Evolutionary conservation across 345 rosid species (phyloP).

Genomic region (Gossypium anomalum): DNA sequence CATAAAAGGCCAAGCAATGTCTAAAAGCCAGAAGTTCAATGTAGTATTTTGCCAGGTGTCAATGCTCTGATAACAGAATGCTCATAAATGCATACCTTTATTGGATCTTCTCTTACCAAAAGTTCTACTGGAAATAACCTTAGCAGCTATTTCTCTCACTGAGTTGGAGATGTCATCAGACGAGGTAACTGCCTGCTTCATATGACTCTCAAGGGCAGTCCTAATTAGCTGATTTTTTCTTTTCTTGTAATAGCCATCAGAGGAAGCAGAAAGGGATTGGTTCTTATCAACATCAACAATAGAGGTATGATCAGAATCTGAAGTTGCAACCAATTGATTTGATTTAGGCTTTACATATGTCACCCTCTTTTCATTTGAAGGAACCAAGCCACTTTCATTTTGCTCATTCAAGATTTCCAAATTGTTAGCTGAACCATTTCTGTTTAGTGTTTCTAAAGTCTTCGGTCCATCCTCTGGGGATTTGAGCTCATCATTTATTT

Average conservation of each 20-base stretch:
- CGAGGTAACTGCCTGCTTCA: constrained; percentile 24
- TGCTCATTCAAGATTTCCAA: constrained; percentile 36
- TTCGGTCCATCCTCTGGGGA: constrained; percentile 35
- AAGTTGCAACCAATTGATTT: constrained; percentile 81
- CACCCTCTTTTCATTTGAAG: constrained; percentile 42
- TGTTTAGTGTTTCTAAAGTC: constrained; percentile 35
- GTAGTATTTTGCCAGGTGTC: background rate
- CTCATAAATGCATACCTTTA: constrained; percentile 38
- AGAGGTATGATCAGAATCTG: constrained; percentile 30
- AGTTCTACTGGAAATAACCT: constrained; percentile 34
- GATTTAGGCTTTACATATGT: constrained; percentile 71
- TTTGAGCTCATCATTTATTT: constrained; percentile 34
- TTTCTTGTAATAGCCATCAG: constrained; percentile 79
- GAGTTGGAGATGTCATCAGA: constrained; percentile 35
- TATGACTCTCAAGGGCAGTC: constrained; percentile 43
- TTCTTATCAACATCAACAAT: constrained; percentile 31
- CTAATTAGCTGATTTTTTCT: constrained; percentile 80
- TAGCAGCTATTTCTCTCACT: constrained; percentile 34
- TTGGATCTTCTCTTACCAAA: constrained; percentile 37
- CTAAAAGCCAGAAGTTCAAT: background rate
- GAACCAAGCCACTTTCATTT: constrained; percentile 31
- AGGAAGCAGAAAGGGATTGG: constrained; percentile 33
- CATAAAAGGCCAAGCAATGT: background rate
- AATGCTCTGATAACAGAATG: background rate
- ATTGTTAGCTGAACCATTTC: constrained; percentile 34